These are phyloP conservation scores for Rhizophagus prolifer DNA, from an alignment of 192 early-diverging fungal species.

Conservation along the genomic window DNA sequence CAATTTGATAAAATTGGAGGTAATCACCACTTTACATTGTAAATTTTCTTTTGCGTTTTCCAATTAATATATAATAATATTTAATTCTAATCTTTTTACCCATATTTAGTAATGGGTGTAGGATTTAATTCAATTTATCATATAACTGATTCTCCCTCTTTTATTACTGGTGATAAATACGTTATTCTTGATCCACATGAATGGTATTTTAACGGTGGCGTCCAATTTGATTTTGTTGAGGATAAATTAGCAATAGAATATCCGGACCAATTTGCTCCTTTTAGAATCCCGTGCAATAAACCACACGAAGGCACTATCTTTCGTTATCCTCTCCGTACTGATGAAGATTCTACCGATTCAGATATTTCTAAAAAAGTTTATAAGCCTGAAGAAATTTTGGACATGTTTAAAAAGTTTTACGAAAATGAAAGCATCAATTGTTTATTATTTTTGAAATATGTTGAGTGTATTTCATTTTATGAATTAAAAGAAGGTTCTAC, in stretches of 20 bases:
- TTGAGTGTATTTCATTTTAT: conserved; percentile 38
- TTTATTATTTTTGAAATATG: conserved; percentile 37
- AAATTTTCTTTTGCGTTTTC: no score
- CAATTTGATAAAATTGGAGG: conserved; percentile 9
- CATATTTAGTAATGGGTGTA: not conserved
- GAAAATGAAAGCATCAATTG: conserved; percentile 31
- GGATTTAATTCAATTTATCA: conserved; percentile 36
- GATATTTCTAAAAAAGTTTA: conserved; percentile 31
- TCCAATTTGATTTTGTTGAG: conserved; percentile 25
- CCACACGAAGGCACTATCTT: conserved; percentile 40
- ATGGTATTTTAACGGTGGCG: conserved; percentile 31
- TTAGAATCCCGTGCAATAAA: conserved; percentile 20
- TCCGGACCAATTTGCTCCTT: conserved; percentile 36
- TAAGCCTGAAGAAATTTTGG: conserved; percentile 26
- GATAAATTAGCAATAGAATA: not conserved
- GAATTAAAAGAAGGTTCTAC: conserved; percentile 26
- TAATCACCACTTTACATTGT: no score
- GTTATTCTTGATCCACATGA: conserved; percentile 41
- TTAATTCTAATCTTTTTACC: no score
- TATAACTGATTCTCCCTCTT: conserved; percentile 37
- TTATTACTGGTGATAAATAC: conserved; percentile 35
- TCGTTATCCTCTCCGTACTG: conserved; percentile 38
- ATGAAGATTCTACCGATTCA: conserved; percentile 28
- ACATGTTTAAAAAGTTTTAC: conserved; percentile 33
- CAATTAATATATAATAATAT: no score